Base-by-base conservation (phyloP, 331 rosid genomes). In the Quercus phellos region DNA sequence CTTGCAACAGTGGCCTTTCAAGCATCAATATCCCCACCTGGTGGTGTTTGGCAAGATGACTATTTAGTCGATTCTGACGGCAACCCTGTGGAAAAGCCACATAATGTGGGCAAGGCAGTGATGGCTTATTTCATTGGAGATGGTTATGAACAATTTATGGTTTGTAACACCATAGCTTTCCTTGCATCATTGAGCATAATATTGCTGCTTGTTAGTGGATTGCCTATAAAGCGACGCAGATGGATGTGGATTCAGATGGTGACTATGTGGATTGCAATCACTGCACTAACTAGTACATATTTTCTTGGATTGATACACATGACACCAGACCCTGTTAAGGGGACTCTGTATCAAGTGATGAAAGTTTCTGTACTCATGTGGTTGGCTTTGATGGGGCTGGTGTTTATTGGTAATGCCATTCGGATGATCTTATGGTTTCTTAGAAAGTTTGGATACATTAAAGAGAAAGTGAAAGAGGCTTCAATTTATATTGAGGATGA, bases 161-260 rank as follows among this genome's bases (percentile, higher is more conserved):
- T 74, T 55, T 18, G 26, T 59, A 78, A 74, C 59, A 78, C 83
- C 10, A 71, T 74, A 50, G 77, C 79, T 17, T 83, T 78, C 42
- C 77, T 83, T 38, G 26, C 86, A 14, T 83, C 86, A 0, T 24
- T 83, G 70, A 83, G 83, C 80, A 78, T 78, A 68, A 78, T 83
- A 53, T 34, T 83, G 35, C 27, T 83, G 4, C 77, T 74, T 4
- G 80, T 83, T 6, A 78, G 77, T 42, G 83, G 86, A 19, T 38
- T 82, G 73, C 86, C 86, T 1, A 4, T 82, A 50, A 78, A 35
- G 73, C 76, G 67, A 34, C 51, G 72, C 5, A 6, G 75, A 24
- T 78, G 72, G 79, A 74, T 83, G 86, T 83, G 86, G 86, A 5
- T 83, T 53, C 79, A 73, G 83, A 83, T 74, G 82, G 80, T 78